phyloP scores from a whole-genome alignment of 2,329 filamentous ascomycete species.

The Penicillium corylophilum region DNA sequence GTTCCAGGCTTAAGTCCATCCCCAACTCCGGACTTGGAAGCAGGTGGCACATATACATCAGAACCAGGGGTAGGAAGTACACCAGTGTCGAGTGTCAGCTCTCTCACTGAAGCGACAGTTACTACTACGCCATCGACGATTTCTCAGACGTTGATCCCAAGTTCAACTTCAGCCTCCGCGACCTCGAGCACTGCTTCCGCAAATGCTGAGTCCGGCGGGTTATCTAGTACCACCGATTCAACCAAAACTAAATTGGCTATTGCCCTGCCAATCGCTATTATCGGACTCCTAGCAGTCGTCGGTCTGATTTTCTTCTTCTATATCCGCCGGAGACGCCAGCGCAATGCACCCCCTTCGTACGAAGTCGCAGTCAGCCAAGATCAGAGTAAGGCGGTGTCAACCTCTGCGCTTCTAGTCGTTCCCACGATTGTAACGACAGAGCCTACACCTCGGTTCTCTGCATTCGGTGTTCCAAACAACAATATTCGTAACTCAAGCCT shows the following conservation, averaged over 20 bases:
- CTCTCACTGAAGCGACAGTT: not conserved
- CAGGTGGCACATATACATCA: not conserved
- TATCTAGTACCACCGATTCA: slow-evolving; percentile 9
- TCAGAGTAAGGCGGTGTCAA: slow-evolving; percentile 11
- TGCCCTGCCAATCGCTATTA: slow-evolving; percentile 33
- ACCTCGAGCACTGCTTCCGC: not conserved
- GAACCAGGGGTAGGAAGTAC: not conserved
- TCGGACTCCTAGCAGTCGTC: slow-evolving; percentile 27
- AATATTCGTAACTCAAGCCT: not conserved
- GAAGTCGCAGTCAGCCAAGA: slow-evolving; percentile 7
- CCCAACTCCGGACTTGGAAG: not conserved
- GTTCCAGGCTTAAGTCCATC: not conserved
- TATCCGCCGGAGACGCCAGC: slow-evolving; percentile 20
- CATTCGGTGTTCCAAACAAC: slow-evolving; percentile 6
- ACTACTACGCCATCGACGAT: not conserved
- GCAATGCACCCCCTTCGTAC: slow-evolving; percentile 6
- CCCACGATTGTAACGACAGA: not conserved
- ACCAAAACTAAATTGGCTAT: slow-evolving; percentile 32
- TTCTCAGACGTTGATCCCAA: not conserved
- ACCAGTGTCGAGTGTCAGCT: not conserved
- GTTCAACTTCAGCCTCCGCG: not conserved
- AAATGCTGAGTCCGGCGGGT: not conserved
- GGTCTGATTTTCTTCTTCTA: slow-evolving; percentile 29
- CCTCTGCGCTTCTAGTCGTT: slow-evolving; percentile 12
- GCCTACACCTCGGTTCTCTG: slow-evolving; percentile 3